A percentile compares a stretch with the other conserved stretches of the same genome.
phyloP scores from a whole-genome alignment of 78 protist species.

The Dictyostelium intermedium region DNA sequence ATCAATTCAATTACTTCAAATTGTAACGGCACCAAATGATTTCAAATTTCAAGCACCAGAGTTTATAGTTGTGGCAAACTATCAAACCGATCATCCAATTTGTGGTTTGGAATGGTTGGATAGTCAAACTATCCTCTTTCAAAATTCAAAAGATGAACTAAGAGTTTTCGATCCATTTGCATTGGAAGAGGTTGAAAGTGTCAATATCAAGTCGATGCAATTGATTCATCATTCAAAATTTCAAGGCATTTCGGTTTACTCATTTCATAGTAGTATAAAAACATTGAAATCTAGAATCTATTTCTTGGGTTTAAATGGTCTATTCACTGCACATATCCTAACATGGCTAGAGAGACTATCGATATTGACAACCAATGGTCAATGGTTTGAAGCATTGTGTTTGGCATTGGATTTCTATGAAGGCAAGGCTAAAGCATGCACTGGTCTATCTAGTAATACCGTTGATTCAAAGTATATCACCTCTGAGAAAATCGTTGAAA shows the following conservation, averaged over 20 bases:
- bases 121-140: slow-evolving; percentile 31
- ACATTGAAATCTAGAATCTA: slow-evolving; percentile 26
- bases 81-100: slow-evolving; percentile 39
- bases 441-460: slow-evolving; percentile 56
- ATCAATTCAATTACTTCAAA: slow-evolving; percentile 49
- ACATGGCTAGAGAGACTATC: slow-evolving; percentile 77
- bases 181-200: slow-evolving; percentile 67
- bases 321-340: slow-evolving; percentile 50
- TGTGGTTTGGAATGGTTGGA: slow-evolving; percentile 79
- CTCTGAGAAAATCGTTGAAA: slow-evolving; percentile 49
- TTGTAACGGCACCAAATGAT: slow-evolving; percentile 44
- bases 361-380: neutral
- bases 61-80: slow-evolving; percentile 63
- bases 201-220: slow-evolving; percentile 62
- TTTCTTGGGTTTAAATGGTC: slow-evolving; percentile 45
- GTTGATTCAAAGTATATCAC: slow-evolving; percentile 20
- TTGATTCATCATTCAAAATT: slow-evolving; percentile 47
- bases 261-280: slow-evolving; percentile 49
- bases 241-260: slow-evolving; percentile 17
- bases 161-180: slow-evolving; percentile 75
- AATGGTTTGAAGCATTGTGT: slow-evolving; percentile 76
- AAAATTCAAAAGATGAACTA: slow-evolving; percentile 31
- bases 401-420: slow-evolving; percentile 71
- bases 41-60: slow-evolving; percentile 38
- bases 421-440: slow-evolving; percentile 71